A percentile compares a stretch with the other conserved stretches of the same genome.
phyloP scores from a whole-genome alignment of 2,329 filamentous ascomycete genomes.

The Aspergillus sergii region DNA sequence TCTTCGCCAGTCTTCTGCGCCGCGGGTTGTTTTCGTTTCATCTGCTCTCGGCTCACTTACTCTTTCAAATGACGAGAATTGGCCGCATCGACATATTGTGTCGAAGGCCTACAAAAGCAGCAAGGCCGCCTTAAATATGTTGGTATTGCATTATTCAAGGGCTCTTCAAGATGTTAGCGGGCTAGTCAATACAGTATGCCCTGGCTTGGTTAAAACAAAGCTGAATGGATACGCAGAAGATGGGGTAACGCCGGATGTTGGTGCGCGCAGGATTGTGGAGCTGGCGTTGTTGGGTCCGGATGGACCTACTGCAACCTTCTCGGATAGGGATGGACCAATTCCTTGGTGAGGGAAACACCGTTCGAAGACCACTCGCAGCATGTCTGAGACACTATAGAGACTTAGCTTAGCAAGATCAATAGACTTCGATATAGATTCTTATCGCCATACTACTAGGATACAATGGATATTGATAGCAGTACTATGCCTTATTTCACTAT shows the following conservation, averaged over 20 bases:
- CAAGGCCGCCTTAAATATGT: constrained; percentile 50
- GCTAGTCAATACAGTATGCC: neutral
- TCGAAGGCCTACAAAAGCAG: constrained; percentile 43
- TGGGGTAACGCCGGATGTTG: neutral
- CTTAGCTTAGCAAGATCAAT: no score
- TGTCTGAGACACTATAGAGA: no score
- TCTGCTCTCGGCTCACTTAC: constrained; percentile 40
- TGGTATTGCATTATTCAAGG: constrained; percentile 45
- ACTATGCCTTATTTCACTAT: no score
- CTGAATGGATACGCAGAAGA: neutral
- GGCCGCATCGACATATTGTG: constrained; percentile 27
- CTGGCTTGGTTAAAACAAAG: neutral
- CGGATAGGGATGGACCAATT: neutral
- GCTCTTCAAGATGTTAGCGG: neutral
- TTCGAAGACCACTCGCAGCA: no score
- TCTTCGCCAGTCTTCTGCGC: constrained; percentile 29
- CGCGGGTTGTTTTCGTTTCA: constrained; percentile 45
- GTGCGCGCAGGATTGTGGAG: neutral
- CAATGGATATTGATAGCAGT: no score
- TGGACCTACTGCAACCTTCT: neutral
- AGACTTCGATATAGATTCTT: no score
- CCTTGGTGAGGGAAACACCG: neutral
- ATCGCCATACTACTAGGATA: no score
- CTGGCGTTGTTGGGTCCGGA: neutral
- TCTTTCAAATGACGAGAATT: constrained; percentile 30